phyloP scores from a whole-genome alignment of 1,284 basidiomycete genomes.

The Trichosporon asahii region DNA sequence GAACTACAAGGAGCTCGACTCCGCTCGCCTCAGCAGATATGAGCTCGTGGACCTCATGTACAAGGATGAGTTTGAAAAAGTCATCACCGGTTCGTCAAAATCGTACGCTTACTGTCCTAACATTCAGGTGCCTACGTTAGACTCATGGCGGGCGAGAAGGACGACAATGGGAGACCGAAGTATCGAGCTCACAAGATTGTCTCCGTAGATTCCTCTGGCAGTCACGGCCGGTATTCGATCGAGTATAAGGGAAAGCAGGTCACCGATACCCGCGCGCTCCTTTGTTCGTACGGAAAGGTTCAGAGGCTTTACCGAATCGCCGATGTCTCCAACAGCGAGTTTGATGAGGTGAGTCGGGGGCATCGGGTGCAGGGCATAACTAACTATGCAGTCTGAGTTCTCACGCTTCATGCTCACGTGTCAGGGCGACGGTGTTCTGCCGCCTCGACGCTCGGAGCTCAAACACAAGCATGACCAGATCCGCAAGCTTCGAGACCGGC shows the following conservation, averaged over 20 bases:
- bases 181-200: constrained; percentile 81
- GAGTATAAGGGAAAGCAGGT: constrained; percentile 57
- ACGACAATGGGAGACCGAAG: constrained; percentile 59
- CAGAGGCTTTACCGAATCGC: constrained; percentile 65
- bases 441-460: constrained; percentile 64
- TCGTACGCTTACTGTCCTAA: background rate
- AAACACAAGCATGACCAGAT: constrained; percentile 65
- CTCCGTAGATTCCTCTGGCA: constrained; percentile 48
- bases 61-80: constrained; percentile 34
- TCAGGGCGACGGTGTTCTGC: constrained; percentile 59
- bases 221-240: constrained; percentile 63
- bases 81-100: constrained; percentile 29
- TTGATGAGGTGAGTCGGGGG: constrained; percentile 57
- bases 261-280: constrained; percentile 60
- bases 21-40: constrained; percentile 72
- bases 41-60: constrained; percentile 60
- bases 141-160: constrained; percentile 59
- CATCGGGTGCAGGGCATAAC: no score
- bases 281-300: constrained; percentile 68
- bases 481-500: constrained; percentile 59
- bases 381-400: constrained; percentile 79
- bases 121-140: constrained; percentile 71
- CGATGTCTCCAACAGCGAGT: constrained; percentile 69
- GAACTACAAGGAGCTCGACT: constrained; percentile 63
- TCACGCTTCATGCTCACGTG: constrained; percentile 59